A percentile compares a stretch with the other conserved stretches of the same genome.
phyloP scores from a whole-genome alignment of 139 green algal species.

The Tetradesmus obliquus region DNA sequence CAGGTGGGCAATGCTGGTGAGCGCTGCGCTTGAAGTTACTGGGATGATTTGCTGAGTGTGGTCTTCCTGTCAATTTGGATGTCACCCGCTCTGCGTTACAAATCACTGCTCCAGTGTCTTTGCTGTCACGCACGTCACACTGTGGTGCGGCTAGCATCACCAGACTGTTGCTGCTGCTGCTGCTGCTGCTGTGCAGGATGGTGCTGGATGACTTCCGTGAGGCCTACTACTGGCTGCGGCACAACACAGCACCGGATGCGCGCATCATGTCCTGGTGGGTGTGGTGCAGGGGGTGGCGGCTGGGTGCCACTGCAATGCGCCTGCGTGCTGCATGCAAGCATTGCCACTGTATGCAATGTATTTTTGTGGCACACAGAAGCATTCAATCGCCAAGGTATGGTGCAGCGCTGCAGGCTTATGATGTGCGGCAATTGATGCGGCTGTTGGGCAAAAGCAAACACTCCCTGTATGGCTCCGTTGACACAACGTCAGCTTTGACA shows the following conservation, averaged over 20 bases:
- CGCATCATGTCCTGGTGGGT: slow-evolving; percentile 83
- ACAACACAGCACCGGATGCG: slow-evolving; percentile 87
- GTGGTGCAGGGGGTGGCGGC: background rate
- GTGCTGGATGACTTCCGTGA: slow-evolving; percentile 90
- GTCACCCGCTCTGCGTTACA: too few species aligned
- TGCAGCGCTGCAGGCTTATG: too few species aligned
- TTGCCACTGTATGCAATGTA: too few species aligned
- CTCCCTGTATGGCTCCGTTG: background rate
- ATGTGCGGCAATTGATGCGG: too few species aligned
- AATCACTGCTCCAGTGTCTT: background rate
- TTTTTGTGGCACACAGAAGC: too few species aligned
- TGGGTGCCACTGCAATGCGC: background rate
- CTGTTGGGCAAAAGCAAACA: too few species aligned
- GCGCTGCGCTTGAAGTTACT: too few species aligned
- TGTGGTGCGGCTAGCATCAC: background rate
- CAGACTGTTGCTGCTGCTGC: background rate
- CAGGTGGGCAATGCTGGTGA: background rate
- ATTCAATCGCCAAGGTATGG: too few species aligned
- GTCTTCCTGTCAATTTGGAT: too few species aligned
- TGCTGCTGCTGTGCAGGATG: slow-evolving; percentile 23
- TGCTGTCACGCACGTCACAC: background rate
- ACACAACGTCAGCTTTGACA: background rate
- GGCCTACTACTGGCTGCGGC: slow-evolving; percentile 81
- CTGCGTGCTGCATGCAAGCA: background rate
- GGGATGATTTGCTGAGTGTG: too few species aligned